These are phyloP conservation scores for Bryoerythrophyllum caledonicum DNA, from an alignment of 225 moss, liverwort and hornwort species.

Conservation along the genomic window DNA sequence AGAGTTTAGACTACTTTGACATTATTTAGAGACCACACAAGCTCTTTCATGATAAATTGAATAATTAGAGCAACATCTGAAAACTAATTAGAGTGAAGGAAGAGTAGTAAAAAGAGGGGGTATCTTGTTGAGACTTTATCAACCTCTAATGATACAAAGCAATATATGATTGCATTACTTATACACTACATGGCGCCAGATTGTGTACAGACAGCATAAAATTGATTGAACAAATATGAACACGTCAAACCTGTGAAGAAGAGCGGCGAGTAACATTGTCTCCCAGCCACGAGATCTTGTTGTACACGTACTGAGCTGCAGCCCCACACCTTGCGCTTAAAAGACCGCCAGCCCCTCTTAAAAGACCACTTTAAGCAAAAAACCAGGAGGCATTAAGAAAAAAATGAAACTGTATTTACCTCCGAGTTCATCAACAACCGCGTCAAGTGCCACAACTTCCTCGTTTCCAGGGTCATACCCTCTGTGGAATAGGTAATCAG, in stretches of 20 bases:
- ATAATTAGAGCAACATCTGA: too few species aligned
- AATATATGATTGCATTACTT: neutral
- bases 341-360: too few species aligned
- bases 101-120: too few species aligned
- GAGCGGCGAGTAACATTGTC: conserved; percentile 20
- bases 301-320: conserved; percentile 56
- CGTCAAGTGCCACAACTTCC: conserved; percentile 38
- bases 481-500: conserved; percentile 42
- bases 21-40: too few species aligned
- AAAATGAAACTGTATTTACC: conserved; percentile 27
- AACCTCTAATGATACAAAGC: neutral
- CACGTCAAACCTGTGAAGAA: conserved; percentile 35
- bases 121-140: too few species aligned
- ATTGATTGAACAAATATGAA: neutral
- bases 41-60: too few species aligned
- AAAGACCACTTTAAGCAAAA: neutral
- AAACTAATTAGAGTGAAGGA: too few species aligned
- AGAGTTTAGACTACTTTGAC: too few species aligned
- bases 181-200: too few species aligned
- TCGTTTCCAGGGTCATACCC: conserved; percentile 32
- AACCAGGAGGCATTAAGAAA: neutral
- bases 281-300: conserved; percentile 43
- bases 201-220: neutral
- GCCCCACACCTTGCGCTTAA: neutral
- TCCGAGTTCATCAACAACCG: conserved; percentile 46